Conservation (phyloP, 225 moss, liverwort and hornwort species). For the Climacium dendroides region DNA sequence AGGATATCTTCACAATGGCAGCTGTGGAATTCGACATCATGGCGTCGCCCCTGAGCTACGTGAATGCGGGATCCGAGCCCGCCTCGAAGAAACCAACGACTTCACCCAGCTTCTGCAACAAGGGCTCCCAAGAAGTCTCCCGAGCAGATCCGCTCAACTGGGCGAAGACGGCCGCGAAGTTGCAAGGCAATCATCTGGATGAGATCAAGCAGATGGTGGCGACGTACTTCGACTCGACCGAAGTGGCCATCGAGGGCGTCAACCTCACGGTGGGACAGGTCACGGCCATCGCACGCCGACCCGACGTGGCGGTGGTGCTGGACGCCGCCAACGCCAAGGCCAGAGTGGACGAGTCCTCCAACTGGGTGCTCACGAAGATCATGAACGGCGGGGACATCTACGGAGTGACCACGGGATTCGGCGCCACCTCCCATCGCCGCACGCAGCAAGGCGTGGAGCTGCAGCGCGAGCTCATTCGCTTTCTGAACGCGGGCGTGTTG, state of each 20-base stretch:
- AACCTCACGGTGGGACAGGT: background rate
- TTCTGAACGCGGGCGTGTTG: constrained; percentile 12
- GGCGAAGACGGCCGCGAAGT: background rate
- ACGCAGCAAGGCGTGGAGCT: constrained; percentile 1
- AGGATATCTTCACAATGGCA: no score
- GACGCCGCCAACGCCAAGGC: background rate
- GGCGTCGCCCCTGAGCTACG: no score
- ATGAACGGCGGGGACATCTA: no score
- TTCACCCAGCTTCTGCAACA: no score
- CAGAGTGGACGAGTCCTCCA: background rate
- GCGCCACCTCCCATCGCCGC: constrained; percentile 10
- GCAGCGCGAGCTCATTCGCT: constrained; percentile 22
- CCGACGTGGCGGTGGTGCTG: background rate
- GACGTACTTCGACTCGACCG: background rate
- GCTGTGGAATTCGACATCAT: no score
- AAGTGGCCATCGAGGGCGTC: background rate
- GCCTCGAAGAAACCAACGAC: no score
- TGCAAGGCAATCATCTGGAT: background rate
- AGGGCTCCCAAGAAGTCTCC: no score
- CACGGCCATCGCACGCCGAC: background rate
- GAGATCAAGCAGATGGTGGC: background rate
- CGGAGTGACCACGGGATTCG: background rate
- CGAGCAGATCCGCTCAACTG: background rate
- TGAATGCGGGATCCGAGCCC: no score
- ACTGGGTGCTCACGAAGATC: no score